A percentile compares a stretch with the other conserved stretches of the same genome.
These are phyloP conservation scores for Grosmannia penicillata DNA, from an alignment of 2,329 filamentous ascomycete genomes.

Conservation along the genomic window DNA sequence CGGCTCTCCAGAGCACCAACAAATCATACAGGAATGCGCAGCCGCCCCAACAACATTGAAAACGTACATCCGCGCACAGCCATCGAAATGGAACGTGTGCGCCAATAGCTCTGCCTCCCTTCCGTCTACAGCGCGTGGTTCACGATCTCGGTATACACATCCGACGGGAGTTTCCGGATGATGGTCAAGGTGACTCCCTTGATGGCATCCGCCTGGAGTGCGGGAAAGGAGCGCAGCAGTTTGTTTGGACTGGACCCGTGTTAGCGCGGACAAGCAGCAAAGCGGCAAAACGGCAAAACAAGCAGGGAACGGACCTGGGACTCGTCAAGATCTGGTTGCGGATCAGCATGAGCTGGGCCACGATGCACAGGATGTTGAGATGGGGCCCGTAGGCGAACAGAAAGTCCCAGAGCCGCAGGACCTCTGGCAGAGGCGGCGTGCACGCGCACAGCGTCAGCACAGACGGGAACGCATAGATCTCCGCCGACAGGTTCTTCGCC, in stretches of 20 bases:
- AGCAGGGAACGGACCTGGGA: constrained; percentile 46
- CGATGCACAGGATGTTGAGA: constrained; percentile 89
- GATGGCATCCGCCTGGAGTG: constrained; percentile 68
- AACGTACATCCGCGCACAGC: no score
- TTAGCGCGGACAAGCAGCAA: background rate
- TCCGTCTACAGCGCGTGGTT: constrained; percentile 57
- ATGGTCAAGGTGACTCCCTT: constrained; percentile 76
- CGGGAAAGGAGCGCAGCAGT: constrained; percentile 74
- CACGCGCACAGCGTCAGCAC: constrained; percentile 91
- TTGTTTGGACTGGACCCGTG: constrained; percentile 60
- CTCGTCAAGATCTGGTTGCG: constrained; percentile 71
- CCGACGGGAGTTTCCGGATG: constrained; percentile 77
- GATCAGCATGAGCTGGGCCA: constrained; percentile 84
- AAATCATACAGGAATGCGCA: no score
- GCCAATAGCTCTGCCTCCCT: background rate
- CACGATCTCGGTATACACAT: constrained; percentile 82
- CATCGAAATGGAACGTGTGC: no score
- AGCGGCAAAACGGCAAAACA: background rate
- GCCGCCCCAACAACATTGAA: no score
- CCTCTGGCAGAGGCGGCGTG: constrained; percentile 86
- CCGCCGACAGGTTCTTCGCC: constrained; percentile 74
- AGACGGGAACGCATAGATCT: constrained; percentile 92
- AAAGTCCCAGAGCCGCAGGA: constrained; percentile 91
- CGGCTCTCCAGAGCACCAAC: no score
- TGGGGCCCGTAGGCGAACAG: constrained; percentile 91